Base-by-base conservation (phyloP, 2,329 filamentous ascomycete genomes). In the Aspergillus quadricinctus region DNA sequence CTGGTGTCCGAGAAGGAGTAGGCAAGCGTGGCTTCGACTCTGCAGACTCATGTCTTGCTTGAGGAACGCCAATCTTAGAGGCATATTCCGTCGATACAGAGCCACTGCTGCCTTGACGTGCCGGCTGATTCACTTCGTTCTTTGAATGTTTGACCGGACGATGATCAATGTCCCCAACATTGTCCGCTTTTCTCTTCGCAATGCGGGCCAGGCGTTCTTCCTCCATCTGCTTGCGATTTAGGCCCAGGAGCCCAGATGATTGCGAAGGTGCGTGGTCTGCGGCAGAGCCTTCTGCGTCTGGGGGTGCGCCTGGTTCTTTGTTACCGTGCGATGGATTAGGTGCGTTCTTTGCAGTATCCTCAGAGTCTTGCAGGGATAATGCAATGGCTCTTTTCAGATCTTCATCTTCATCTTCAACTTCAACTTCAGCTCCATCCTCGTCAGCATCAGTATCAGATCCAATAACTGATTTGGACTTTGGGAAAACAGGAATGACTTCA, bases 141-240 rank as follows among this genome's bases (percentile, higher is more conserved):
- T 57, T 69, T 9, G 59, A 46, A 2, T 63, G 55, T 57, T 75
- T 71, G 7, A 57, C n/a, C 14, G 58, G 56, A 21, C 53, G 66
- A n/a, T 63, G 54, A 43, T 53, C 53, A 17, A 61, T 55, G 1
- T 75, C 75, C 9, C 73, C 66, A 19, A 62, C 57, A 8, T 65
- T 63, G 2, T 78, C 79, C 8, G 73, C 69, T 69, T 83, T 81
- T 37, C 84, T 81, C 71, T 92, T 76, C 37, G 78, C 80, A 41
- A 86, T 72, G 63, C 92, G 83, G 23, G 84, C 86, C 14, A 96
- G 80, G 43, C 93, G 85, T 69, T 95, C 91, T 65, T 86, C 80
- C 71, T 97, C 93, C 90, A 96, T 94, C 52, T 85, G 83, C 72
- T 87, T 90, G 37, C 92, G 83, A 75, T 96, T 83, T 1, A 96